A percentile compares a stretch with the other conserved stretches of the same genome.
Conservation (phyloP, 2,329 filamentous ascomycete species). For the Neofusicoccum sp. region DNA sequence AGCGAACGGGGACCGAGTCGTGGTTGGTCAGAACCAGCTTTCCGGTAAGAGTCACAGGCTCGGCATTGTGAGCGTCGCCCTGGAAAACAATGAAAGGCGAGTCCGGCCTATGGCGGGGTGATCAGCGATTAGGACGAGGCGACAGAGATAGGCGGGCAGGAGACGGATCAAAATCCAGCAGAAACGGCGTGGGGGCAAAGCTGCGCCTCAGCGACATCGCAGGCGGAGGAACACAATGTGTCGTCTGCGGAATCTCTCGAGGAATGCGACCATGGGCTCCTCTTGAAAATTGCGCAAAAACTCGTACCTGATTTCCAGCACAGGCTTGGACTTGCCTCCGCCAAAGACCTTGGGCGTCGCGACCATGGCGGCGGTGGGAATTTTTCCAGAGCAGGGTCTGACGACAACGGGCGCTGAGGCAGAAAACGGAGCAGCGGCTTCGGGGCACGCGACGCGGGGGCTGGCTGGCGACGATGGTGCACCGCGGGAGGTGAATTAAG, state of each 20-base stretch:
- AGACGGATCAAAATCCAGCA: not conserved
- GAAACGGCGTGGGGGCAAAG: not conserved
- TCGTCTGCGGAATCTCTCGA: slow-evolving; percentile 48
- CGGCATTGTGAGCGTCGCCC: slow-evolving; percentile 50
- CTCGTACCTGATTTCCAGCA: slow-evolving; percentile 48
- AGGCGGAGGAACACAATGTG: slow-evolving; percentile 39
- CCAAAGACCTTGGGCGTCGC: slow-evolving; percentile 40
- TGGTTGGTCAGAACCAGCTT: slow-evolving; percentile 50
- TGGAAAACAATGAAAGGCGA: slow-evolving; percentile 54
- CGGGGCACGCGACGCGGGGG: not conserved
- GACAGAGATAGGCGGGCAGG: not conserved
- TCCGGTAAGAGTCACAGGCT: slow-evolving; percentile 48
- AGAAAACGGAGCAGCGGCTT: not conserved
- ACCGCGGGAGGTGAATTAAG: slow-evolving; percentile 21
- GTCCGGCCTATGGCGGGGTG: slow-evolving; percentile 39
- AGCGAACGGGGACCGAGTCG: slow-evolving; percentile 51
- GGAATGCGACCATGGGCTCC: not conserved
- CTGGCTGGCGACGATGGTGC: not conserved
- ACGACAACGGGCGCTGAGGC: not conserved
- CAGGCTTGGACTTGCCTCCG: slow-evolving; percentile 33
- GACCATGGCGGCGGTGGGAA: slow-evolving; percentile 33
- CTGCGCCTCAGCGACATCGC: not conserved
- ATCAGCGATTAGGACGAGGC: not conserved
- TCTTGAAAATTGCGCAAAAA: slow-evolving; percentile 3
- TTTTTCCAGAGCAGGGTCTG: not conserved